Evolutionary conservation across 2,329 filamentous ascomycete species (phyloP).

Genomic region (Phialophora expanda): DNA sequence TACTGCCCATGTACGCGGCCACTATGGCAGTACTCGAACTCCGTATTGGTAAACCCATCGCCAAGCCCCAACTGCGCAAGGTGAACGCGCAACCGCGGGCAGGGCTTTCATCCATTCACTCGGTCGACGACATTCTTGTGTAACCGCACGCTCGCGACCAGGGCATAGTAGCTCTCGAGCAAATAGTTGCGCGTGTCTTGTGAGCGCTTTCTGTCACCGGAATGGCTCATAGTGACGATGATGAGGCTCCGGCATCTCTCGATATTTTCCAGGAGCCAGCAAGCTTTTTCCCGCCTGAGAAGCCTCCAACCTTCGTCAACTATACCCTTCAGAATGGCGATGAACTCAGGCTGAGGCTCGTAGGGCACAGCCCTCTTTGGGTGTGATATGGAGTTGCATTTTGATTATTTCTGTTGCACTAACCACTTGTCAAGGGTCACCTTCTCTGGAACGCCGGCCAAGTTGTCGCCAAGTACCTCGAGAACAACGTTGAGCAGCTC

Average conservation of each 20-base stretch:
- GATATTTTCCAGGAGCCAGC: conserved; percentile 79
- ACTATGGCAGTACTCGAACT: neutral
- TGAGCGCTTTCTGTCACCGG: neutral
- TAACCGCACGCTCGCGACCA: neutral
- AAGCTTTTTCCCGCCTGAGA: conserved; percentile 78
- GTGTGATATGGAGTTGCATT: conserved; percentile 50
- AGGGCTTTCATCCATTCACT: neutral
- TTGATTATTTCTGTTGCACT: conserved; percentile 28
- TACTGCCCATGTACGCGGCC: neutral
- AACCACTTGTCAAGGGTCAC: conserved; percentile 65
- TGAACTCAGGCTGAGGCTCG: conserved; percentile 72
- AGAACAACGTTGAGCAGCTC: conserved; percentile 65
- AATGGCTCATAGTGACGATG: conserved; percentile 34
- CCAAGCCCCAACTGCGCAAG: neutral
- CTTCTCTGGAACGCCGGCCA: conserved; percentile 89
- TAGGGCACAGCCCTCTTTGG: conserved; percentile 87
- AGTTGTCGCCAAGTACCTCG: conserved; percentile 77
- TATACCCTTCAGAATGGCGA: conserved; percentile 72
- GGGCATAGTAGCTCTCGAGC: neutral
- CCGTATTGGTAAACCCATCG: neutral
- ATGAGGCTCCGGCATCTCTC: conserved; percentile 47
- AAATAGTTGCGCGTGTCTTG: neutral
- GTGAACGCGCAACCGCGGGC: neutral
- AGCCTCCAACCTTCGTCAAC: conserved; percentile 72
- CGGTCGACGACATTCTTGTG: neutral